A percentile compares a stretch with the other conserved stretches of the same genome.
phyloP scores from a whole-genome alignment of 331 rosid species.

The Acacia pycnantha region DNA sequence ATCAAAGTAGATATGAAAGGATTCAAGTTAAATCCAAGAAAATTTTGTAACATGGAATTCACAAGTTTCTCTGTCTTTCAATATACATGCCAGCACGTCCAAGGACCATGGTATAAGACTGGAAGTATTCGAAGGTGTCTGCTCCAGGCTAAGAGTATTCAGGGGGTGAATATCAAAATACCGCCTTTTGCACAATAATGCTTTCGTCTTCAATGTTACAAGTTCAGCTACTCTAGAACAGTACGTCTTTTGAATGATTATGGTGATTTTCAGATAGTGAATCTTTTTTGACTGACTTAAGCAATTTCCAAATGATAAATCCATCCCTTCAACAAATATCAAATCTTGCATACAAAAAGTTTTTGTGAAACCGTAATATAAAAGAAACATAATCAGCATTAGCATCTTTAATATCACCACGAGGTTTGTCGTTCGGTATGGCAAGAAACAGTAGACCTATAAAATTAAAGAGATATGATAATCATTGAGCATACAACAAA shows the following conservation, averaged over 20 bases:
- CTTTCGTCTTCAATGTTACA: neutral
- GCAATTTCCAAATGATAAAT: neutral
- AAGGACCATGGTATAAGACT: neutral
- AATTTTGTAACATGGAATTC: neutral
- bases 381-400: conserved; percentile 24
- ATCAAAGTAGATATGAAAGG: neutral
- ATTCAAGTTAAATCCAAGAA: neutral
- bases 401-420: neutral
- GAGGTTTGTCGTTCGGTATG: neutral
- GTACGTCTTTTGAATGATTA: neutral
- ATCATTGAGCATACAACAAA: conserved; percentile 17
- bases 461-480: neutral
- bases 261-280: neutral
- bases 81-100: neutral
- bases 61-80: neutral
- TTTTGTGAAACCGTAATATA: conserved; percentile 2
- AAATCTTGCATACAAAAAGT: neutral
- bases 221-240: conserved; percentile 8
- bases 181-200: neutral
- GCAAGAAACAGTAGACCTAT: neutral
- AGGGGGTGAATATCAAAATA: neutral
- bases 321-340: conserved; percentile 16
- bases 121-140: neutral
- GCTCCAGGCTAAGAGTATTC: neutral
- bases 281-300: neutral